phyloP scores from a whole-genome alignment of 306 rosid species.

The Quercus berberidifolia region DNA sequence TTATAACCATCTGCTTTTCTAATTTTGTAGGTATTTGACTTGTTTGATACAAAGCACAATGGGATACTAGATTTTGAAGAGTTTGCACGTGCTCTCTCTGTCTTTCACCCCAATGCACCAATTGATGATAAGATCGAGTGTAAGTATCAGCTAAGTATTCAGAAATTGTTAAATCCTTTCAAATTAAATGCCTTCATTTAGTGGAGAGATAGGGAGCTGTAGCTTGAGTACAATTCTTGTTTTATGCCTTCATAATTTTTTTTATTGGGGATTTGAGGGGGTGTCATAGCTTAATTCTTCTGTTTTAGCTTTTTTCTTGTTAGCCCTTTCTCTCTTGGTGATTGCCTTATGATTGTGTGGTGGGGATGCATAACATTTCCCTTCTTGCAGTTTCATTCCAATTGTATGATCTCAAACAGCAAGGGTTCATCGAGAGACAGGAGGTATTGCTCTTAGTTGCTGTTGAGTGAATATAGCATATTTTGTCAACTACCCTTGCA shows the following conservation, averaged over 20 bases:
- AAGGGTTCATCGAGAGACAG: constrained; percentile 68
- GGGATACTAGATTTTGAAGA: constrained; percentile 73
- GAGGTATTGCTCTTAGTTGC: constrained; percentile 46
- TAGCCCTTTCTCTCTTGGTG: constrained; percentile 9
- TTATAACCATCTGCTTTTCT: constrained; percentile 20
- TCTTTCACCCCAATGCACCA: constrained; percentile 81
- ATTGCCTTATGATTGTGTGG: not conserved
- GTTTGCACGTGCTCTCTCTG: constrained; percentile 79
- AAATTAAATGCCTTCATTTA: not conserved
- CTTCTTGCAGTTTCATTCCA: constrained; percentile 73
- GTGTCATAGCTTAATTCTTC: not conserved
- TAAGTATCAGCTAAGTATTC: constrained; percentile 33
- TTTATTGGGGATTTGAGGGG: not conserved
- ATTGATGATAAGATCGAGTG: constrained; percentile 73
- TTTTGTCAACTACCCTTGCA: not conserved
- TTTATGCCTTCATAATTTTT: not conserved
- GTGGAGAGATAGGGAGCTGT: not conserved
- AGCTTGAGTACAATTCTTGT: not conserved
- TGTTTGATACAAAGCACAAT: constrained; percentile 61
- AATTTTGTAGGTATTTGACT: constrained; percentile 68
- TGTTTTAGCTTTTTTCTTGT: not conserved
- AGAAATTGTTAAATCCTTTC: constrained; percentile 7
- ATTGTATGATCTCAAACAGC: constrained; percentile 75
- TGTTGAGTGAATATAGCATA: constrained; percentile 19
- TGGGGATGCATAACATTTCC: constrained; percentile 25